Evolutionary conservation across 768 basidiomycete genomes (phyloP).

Genomic region (Grammothele lineata): DNA sequence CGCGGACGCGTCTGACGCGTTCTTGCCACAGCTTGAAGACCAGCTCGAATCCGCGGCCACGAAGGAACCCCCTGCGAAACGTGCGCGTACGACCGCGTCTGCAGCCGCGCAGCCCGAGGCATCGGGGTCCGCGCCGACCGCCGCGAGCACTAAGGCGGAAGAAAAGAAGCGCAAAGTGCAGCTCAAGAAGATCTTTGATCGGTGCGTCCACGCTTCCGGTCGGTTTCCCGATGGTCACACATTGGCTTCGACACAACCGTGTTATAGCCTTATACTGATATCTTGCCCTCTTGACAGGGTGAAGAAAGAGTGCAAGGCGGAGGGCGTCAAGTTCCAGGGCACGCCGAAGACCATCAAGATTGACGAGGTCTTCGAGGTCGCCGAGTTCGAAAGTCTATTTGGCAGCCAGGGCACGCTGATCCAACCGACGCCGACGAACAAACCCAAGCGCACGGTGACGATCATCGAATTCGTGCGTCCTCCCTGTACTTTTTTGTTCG

Average conservation of each 20-base stretch:
- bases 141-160: constrained; percentile 25
- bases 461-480: constrained; percentile 35
- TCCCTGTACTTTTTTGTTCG: neutral
- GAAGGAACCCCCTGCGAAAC: no score
- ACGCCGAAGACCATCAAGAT: constrained; percentile 34
- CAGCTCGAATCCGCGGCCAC: no score
- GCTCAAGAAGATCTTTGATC: constrained; percentile 37
- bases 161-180: constrained; percentile 38
- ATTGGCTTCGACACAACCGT: no score
- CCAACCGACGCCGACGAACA: constrained; percentile 37
- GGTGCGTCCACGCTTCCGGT: constrained; percentile 19
- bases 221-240: neutral
- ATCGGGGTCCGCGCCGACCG: no score
- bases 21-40: no score
- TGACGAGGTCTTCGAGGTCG: constrained; percentile 34
- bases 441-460: constrained; percentile 37
- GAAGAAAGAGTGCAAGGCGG: constrained; percentile 39
- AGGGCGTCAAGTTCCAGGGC: constrained; percentile 38
- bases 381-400: constrained; percentile 34
- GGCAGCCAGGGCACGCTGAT: constrained; percentile 32
- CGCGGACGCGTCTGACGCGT: no score
- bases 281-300: constrained; percentile 19
- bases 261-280: no score
- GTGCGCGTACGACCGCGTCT: no score
- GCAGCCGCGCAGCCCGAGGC: no score